Evolutionary conservation across 1,284 basidiomycete genomes (phyloP).

Genomic region (Neonothopanus nambi): DNA sequence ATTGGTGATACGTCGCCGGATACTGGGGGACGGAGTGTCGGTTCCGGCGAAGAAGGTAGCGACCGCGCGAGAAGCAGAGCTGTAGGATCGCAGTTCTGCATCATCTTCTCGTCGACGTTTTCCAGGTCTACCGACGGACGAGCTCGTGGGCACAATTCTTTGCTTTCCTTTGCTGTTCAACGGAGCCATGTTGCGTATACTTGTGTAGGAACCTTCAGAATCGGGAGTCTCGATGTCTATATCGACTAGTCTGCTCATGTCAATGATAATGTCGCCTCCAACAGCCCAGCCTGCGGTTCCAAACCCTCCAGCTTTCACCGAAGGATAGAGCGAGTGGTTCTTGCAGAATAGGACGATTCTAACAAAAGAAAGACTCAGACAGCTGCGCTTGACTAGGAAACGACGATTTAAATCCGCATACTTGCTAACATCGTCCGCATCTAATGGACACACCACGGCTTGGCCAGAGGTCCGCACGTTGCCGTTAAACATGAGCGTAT

Average conservation of each 20-base stretch:
- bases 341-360: constrained; percentile 73
- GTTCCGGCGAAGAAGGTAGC: constrained; percentile 53
- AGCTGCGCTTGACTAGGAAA: neutral
- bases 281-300: constrained; percentile 89
- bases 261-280: constrained; percentile 81
- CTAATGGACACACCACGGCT: constrained; percentile 66
- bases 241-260: constrained; percentile 67
- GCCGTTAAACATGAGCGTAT: constrained; percentile 76
- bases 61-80: constrained; percentile 52
- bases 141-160: constrained; percentile 19
- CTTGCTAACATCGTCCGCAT: constrained; percentile 76
- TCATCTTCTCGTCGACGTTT: constrained; percentile 63
- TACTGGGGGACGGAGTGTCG: constrained; percentile 41
- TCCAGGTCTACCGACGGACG: constrained; percentile 27
- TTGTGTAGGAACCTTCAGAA: constrained; percentile 53
- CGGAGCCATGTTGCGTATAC: constrained; percentile 52
- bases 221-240: constrained; percentile 66
- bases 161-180: constrained; percentile 57
- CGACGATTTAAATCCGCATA: constrained; percentile 31
- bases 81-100: constrained; percentile 49
- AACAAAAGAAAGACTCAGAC: constrained; percentile 9
- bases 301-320: constrained; percentile 87
- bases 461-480: constrained; percentile 62
- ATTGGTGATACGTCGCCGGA: constrained; percentile 41
- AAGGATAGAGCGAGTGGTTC: constrained; percentile 68